A percentile compares a stretch with the other conserved stretches of the same genome.
These are phyloP conservation scores for Vickermania spadyakhi DNA, from an alignment of 208 protist genomes.

Conservation along the genomic window DNA sequence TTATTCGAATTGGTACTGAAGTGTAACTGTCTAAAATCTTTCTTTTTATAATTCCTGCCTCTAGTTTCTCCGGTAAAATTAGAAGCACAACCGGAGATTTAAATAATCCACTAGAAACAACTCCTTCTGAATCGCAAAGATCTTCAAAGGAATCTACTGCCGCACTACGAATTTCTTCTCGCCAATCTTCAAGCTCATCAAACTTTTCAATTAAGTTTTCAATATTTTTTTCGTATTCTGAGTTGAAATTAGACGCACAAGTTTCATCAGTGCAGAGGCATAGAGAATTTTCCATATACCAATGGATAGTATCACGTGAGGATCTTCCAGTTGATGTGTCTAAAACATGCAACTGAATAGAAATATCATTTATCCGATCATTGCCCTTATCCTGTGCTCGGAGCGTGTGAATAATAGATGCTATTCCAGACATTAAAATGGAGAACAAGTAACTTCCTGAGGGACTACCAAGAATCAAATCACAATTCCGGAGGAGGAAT, in stretches of 20 bases:
- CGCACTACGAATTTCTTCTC: constrained; percentile 5
- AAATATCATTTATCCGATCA: not conserved
- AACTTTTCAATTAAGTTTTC: not conserved
- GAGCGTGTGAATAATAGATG: not conserved
- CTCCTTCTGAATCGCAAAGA: constrained; percentile 9
- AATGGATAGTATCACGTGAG: constrained; percentile 5
- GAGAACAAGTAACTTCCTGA: not conserved
- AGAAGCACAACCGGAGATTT: constrained; percentile 7
- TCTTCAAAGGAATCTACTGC: constrained; percentile 12
- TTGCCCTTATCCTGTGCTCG: not conserved
- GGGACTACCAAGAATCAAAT: not conserved
- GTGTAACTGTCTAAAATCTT: constrained; percentile 18
- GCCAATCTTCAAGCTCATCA: constrained; percentile 6
- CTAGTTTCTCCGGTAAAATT: constrained; percentile 7
- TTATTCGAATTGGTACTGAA: constrained; percentile 8
- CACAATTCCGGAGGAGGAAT: not conserved
- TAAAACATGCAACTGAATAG: not conserved
- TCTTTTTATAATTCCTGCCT: not conserved
- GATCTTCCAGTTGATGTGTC: not conserved
- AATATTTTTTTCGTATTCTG: not conserved
- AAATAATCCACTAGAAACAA: not conserved
- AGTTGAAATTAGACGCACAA: not conserved
- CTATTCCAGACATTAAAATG: not conserved
- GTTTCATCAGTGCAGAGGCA: constrained; percentile 3
- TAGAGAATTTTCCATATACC: constrained; percentile 8